These are phyloP conservation scores for Halophytophthora batemanensis DNA, from an alignment of 352 stramenopile species.

Conservation along the genomic window DNA sequence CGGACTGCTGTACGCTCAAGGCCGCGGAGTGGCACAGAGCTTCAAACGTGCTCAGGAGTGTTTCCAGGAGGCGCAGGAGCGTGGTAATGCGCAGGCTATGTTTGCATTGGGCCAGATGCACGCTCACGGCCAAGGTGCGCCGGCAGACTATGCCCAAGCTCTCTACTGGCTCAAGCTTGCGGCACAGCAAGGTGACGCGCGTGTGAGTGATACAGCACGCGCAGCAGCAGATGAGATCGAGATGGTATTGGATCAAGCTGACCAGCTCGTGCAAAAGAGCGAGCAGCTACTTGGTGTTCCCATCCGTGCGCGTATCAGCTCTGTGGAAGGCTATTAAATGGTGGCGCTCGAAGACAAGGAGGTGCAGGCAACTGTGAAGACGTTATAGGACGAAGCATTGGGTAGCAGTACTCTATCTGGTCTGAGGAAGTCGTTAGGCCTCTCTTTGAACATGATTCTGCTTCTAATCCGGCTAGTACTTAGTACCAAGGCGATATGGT, in stretches of 20 bases:
- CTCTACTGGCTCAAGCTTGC: constrained; percentile 48
- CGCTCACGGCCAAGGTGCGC: constrained; percentile 25
- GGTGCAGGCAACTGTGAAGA: constrained; percentile 7
- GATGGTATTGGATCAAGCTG: constrained; percentile 33
- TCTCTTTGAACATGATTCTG: too few species aligned
- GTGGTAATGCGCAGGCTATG: constrained; percentile 44
- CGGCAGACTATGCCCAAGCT: constrained; percentile 47
- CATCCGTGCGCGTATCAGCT: constrained; percentile 39
- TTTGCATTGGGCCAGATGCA: constrained; percentile 50
- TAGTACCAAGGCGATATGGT: neutral
- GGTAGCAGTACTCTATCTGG: neutral
- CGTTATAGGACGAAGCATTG: constrained; percentile 23
- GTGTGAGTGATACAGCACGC: constrained; percentile 20
- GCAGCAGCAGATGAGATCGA: constrained; percentile 36
- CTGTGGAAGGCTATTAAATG: constrained; percentile 24
- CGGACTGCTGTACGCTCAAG: constrained; percentile 38
- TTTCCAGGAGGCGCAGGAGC: constrained; percentile 39
- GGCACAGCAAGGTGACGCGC: constrained; percentile 22
- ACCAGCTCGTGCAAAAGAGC: constrained; percentile 36
- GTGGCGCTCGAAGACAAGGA: neutral
- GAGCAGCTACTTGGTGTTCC: constrained; percentile 42
- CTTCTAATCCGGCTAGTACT: too few species aligned
- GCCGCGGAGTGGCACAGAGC: constrained; percentile 43
- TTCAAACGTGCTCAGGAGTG: constrained; percentile 24
- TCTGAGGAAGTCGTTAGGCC: too few species aligned